A percentile compares a stretch with the other conserved stretches of the same genome.
Conservation (phyloP, 78 protist genomes). For the Neovahlkampfia damariscottae region DNA sequence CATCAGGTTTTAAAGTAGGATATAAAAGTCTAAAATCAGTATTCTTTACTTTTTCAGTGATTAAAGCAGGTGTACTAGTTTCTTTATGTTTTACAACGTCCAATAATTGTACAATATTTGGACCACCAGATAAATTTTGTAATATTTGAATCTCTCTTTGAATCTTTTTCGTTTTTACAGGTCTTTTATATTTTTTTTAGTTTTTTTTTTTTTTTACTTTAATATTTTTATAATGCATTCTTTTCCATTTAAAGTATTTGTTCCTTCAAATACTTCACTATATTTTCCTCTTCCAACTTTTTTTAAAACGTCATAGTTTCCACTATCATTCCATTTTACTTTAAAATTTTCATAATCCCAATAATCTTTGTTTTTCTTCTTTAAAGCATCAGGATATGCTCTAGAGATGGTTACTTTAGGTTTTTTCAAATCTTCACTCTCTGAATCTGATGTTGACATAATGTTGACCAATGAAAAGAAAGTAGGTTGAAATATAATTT, state of each 20-base stretch:
- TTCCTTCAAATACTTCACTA: conserved; percentile 97
- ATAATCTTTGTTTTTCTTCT: too few species aligned
- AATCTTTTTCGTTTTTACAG: conserved; percentile 79
- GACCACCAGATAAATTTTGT: conserved; percentile 89
- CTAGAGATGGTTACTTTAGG: too few species aligned
- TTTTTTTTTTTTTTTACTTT: conserved; percentile 74
- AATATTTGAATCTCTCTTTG: conserved; percentile 94
- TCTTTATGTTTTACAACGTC: conserved; percentile 94
- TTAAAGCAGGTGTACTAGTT: conserved; percentile 79
- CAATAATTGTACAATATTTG: conserved; percentile 83
- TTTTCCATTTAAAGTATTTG: conserved; percentile 32
- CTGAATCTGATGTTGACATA: too few species aligned
- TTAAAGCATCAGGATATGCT: too few species aligned
- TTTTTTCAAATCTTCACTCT: too few species aligned
- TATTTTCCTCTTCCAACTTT: conserved; percentile 99
- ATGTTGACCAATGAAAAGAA: too few species aligned
- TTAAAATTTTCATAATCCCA: too few species aligned
- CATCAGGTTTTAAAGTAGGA: conserved; percentile 84
- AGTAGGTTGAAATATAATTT: too few species aligned
- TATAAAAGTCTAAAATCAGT: conserved; percentile 84
- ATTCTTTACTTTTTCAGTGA: conserved; percentile 92
- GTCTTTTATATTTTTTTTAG: too few species aligned
- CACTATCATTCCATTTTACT: too few species aligned
- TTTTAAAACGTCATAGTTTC: conserved; percentile 56
- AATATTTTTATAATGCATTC: conserved; percentile 65